These are phyloP conservation scores for Aspergillus quadrilineatus DNA, from an alignment of 2,329 filamentous ascomycete species.

Conservation along the genomic window DNA sequence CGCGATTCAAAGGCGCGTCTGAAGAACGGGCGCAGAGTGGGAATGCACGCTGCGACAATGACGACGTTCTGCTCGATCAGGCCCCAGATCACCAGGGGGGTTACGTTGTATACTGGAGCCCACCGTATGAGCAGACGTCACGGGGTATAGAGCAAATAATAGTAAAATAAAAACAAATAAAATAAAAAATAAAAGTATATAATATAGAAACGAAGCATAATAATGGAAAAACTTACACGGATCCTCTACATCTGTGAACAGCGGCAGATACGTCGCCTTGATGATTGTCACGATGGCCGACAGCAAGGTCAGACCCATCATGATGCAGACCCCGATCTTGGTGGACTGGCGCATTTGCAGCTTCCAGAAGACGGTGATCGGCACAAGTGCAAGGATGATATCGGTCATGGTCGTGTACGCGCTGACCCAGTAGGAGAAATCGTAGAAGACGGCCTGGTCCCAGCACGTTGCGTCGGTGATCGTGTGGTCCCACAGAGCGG, in stretches of 20 bases:
- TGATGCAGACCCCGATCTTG: conserved; percentile 26
- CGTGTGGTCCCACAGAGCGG: conserved; percentile 24
- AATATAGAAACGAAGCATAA: too few relatives aligned
- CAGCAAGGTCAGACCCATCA: conserved; percentile 31
- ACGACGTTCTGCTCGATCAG: conserved; percentile 31
- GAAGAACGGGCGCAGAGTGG: conserved; percentile 29
- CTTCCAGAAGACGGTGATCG: conserved; percentile 27
- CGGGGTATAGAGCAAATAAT: background rate
- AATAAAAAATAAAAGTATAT: too few relatives aligned
- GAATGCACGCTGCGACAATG: conserved; percentile 30
- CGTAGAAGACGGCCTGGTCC: conserved; percentile 23
- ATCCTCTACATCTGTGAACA: conserved; percentile 25
- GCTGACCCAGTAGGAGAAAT: conserved; percentile 28
- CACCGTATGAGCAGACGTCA: background rate
- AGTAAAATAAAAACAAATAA: background rate
- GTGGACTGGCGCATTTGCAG: conserved; percentile 27
- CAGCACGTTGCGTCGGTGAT: conserved; percentile 22
- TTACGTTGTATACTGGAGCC: conserved; percentile 17
- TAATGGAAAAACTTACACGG: conserved; percentile 21
- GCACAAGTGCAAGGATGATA: conserved; percentile 27
- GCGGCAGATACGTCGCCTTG: conserved; percentile 27
- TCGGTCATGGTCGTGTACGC: conserved; percentile 30
- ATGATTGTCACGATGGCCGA: conserved; percentile 29
- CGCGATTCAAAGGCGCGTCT: conserved; percentile 18
- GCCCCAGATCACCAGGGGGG: conserved; percentile 22